Conservation (phyloP, 2,329 filamentous ascomycete genomes). For the Ophiobolus disseminans region DNA sequence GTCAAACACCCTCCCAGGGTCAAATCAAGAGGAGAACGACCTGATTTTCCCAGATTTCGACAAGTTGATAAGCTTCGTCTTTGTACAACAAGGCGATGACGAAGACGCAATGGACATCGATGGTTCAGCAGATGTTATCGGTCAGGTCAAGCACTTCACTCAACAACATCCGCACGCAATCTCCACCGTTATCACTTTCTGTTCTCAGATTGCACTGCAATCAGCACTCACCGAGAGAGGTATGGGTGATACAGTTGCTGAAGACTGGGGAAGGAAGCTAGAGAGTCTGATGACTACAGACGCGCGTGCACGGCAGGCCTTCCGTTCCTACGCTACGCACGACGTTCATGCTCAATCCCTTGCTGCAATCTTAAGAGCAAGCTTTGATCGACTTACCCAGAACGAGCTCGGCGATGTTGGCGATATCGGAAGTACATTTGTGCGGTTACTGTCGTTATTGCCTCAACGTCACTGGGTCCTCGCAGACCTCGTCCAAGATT, state of each 20-base stretch:
- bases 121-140: conserved; percentile 30
- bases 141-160: conserved; percentile 40
- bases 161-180: conserved; percentile 61
- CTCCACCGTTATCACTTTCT: conserved; percentile 73
- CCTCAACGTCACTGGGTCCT: conserved; percentile 55
- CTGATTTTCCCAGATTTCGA: conserved; percentile 53
- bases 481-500: conserved; percentile 41
- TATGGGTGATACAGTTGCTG: conserved; percentile 65
- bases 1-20: conserved; percentile 56
- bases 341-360: conserved; percentile 47
- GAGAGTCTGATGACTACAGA: conserved; percentile 76
- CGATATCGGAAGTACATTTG: conserved; percentile 58
- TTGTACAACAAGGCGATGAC: conserved; percentile 45
- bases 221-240: conserved; percentile 59
- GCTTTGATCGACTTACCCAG: conserved; percentile 54
- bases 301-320: conserved; percentile 65
- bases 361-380: conserved; percentile 52
- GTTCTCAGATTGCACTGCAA: conserved; percentile 66
- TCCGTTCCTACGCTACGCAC: conserved; percentile 59
- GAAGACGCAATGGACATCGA: conserved; percentile 46
- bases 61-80: conserved; percentile 55
- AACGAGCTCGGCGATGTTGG: conserved; percentile 51
- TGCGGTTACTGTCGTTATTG: conserved; percentile 63
- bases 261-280: conserved; percentile 84
- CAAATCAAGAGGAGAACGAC: conserved; percentile 21